Percentiles rank a stretch among this genome's conserved stretches.
Evolutionary conservation across 345 rosid genomes (phyloP).

Genomic region (Camelina laxa): DNA sequence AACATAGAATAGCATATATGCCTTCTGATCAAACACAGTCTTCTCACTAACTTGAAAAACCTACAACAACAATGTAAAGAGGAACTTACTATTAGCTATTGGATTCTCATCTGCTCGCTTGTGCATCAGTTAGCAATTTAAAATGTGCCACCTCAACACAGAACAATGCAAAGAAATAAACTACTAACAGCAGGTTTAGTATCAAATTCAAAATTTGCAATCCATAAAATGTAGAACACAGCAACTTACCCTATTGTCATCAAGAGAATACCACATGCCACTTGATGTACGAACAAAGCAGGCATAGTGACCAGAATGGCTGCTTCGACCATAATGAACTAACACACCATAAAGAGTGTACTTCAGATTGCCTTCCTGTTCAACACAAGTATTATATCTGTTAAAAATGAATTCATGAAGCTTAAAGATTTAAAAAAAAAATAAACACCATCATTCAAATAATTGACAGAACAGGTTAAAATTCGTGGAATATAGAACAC

Average conservation of each 20-base stretch:
- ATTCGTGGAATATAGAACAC: constrained; percentile 5
- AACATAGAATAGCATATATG: constrained; percentile 97
- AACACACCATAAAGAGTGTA: constrained; percentile 93
- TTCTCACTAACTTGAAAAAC: constrained; percentile 82
- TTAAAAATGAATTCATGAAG: constrained; percentile 13
- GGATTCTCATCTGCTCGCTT: neutral
- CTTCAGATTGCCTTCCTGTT: constrained; percentile 87
- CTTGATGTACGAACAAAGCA: constrained; percentile 93
- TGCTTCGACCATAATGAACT: constrained; percentile 89
- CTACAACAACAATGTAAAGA: constrained; percentile 51
- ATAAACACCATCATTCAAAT: neutral
- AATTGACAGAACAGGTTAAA: neutral
- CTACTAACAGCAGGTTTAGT: constrained; percentile 18
- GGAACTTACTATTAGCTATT: constrained; percentile 26
- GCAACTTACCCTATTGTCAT: constrained; percentile 78
- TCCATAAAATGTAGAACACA: constrained; percentile 23
- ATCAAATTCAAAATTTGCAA: constrained; percentile 32
- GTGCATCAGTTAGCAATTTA: neutral
- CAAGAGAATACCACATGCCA: constrained; percentile 92
- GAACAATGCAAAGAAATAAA: neutral
- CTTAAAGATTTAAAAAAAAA: neutral
- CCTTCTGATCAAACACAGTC: constrained; percentile 83
- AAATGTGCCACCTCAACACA: constrained; percentile 2
- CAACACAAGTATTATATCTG: constrained; percentile 8
- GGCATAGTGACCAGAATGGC: constrained; percentile 88